Conservation (phyloP, 495 filamentous ascomycete species). For the Coniosporium apollinis region DNA sequence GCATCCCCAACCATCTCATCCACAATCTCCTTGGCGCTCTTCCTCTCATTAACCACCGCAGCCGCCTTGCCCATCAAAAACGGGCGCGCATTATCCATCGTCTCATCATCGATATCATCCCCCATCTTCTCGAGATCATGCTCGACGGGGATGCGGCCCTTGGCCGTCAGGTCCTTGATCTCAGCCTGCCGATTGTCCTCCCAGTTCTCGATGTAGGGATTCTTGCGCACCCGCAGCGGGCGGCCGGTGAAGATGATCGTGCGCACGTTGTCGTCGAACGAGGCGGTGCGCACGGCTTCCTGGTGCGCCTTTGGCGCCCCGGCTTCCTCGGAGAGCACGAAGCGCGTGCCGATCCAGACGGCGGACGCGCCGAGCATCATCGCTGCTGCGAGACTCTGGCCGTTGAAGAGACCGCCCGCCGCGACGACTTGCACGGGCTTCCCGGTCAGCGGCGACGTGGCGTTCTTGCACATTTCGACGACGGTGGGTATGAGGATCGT, state of each 20-base stretch:
- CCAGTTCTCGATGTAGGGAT: slow-evolving; percentile 89
- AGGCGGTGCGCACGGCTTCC: slow-evolving; percentile 82
- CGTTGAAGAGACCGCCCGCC: slow-evolving; percentile 88
- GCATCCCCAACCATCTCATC: slow-evolving; percentile 89
- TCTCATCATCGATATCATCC: slow-evolving; percentile 56
- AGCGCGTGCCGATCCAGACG: slow-evolving; percentile 94
- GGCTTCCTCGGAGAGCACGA: slow-evolving; percentile 85
- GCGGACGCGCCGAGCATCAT: slow-evolving; percentile 83
- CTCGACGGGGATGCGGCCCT: slow-evolving; percentile 87
- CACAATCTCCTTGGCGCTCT: slow-evolving; percentile 79
- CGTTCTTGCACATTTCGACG: slow-evolving; percentile 60
- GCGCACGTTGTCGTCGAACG: slow-evolving; percentile 86
- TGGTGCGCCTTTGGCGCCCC: slow-evolving; percentile 89
- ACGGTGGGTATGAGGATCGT: slow-evolving; percentile 82
- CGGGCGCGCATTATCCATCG: slow-evolving; percentile 79
- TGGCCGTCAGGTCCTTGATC: slow-evolving; percentile 76
- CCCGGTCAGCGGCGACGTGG: slow-evolving; percentile 77
- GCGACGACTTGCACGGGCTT: slow-evolving; percentile 77
- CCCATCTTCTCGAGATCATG: slow-evolving; percentile 76
- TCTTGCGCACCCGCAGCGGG: slow-evolving; percentile 81
- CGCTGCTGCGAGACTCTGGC: slow-evolving; percentile 72
- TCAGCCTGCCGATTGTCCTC: slow-evolving; percentile 76
- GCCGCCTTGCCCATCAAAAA: slow-evolving; percentile 95
- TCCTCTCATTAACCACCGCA: slow-evolving; percentile 84
- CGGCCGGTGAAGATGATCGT: slow-evolving; percentile 97